These are phyloP conservation scores for Senecio squalidus DNA, from an alignment of 140 eudicot genomes.

Conservation along the genomic window DNA sequence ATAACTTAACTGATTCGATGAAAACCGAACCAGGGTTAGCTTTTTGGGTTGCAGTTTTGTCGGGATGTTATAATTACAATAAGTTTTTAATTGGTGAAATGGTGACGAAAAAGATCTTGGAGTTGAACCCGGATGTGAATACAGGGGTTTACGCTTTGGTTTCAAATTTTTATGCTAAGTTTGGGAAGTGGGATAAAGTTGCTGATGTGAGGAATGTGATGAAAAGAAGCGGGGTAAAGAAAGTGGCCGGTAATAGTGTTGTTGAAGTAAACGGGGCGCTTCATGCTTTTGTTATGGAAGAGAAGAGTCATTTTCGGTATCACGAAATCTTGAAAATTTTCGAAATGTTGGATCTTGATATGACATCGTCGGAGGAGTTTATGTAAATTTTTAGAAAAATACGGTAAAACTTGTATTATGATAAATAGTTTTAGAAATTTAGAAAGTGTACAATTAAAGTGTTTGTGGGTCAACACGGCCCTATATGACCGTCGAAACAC, in stretches of 20 bases:
- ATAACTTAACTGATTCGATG: constrained; percentile 36
- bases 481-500: too few species aligned
- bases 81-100: constrained; percentile 49
- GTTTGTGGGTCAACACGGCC: neutral
- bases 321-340: constrained; percentile 43
- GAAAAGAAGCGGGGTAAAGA: constrained; percentile 55
- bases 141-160: constrained; percentile 55
- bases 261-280: constrained; percentile 69
- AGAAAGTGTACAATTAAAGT: too few species aligned
- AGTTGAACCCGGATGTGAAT: constrained; percentile 44
- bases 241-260: constrained; percentile 70
- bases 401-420: too few species aligned
- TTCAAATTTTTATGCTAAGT: constrained; percentile 62
- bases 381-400: too few species aligned
- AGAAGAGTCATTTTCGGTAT: constrained; percentile 60
- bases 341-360: constrained; percentile 51
- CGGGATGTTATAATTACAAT: constrained; percentile 69
- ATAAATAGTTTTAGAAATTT: too few species aligned
- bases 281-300: constrained; percentile 73
- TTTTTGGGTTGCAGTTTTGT: constrained; percentile 69
- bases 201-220: constrained; percentile 51
- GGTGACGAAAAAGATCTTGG: constrained; percentile 53
- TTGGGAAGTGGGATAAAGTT: constrained; percentile 66
- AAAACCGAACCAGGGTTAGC: constrained; percentile 54
- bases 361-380: constrained; percentile 28